These are phyloP conservation scores for Coemansia sp. DNA, from an alignment of 192 early-diverging fungal genomes.

Conservation along the genomic window DNA sequence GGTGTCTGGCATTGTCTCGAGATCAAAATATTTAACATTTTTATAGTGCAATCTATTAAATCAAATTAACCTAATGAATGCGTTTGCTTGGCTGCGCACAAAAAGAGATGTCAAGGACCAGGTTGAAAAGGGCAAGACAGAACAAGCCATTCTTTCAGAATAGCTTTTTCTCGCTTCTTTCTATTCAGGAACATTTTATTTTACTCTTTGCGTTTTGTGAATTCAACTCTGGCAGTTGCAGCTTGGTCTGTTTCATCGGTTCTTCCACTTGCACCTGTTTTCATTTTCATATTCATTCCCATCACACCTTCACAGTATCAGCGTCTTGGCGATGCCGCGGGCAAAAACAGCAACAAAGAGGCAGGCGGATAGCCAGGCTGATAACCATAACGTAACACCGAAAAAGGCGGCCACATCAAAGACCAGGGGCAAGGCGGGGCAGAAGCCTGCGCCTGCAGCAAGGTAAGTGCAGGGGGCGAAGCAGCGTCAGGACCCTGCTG, in stretches of 20 bases:
- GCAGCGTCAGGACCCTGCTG: background rate
- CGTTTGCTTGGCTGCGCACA: no score
- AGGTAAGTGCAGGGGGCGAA: background rate
- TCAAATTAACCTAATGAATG: no score
- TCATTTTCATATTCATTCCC: background rate
- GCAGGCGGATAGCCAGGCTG: background rate
- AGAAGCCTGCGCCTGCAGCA: background rate
- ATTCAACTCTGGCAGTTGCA: no score
- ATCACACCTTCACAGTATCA: background rate
- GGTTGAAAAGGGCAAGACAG: background rate
- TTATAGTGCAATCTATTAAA: no score
- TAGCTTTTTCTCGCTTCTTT: background rate
- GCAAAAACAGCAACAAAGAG: constrained; percentile 1
- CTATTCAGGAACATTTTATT: no score
- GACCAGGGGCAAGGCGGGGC: background rate
- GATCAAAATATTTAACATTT: background rate
- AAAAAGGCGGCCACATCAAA: background rate
- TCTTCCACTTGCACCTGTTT: background rate
- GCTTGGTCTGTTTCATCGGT: no score
- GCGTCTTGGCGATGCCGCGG: background rate
- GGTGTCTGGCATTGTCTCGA: background rate
- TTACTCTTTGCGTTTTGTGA: background rate
- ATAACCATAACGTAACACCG: background rate
- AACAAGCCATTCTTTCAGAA: background rate
- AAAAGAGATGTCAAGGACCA: background rate